A percentile compares a stretch with the other conserved stretches of the same genome.
phyloP scores from a whole-genome alignment of 306 rosid genomes.

The Cicer bijugum region DNA sequence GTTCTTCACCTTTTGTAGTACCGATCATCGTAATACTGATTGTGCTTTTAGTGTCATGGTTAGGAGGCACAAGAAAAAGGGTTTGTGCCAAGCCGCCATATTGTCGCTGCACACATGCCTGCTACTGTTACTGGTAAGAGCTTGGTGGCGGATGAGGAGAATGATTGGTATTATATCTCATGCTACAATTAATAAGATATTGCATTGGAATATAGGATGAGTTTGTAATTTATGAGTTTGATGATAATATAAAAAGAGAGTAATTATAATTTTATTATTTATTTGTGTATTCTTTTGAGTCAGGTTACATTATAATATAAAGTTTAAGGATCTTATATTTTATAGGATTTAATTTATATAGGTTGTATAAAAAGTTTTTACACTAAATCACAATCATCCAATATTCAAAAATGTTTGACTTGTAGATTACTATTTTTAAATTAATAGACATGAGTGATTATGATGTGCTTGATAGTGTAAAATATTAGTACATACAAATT shows the following conservation, averaged over 20 bases:
- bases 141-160: slow-evolving; percentile 23
- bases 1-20: slow-evolving; percentile 34
- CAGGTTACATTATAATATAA: neutral
- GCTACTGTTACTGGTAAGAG: slow-evolving; percentile 51
- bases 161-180: slow-evolving; percentile 9
- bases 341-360: neutral
- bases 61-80: slow-evolving; percentile 35
- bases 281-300: neutral
- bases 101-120: slow-evolving; percentile 47
- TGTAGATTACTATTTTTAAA: too few species aligned
- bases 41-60: slow-evolving; percentile 55
- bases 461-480: too few species aligned
- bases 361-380: too few species aligned
- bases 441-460: too few species aligned
- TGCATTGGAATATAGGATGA: neutral
- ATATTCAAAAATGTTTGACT: too few species aligned
- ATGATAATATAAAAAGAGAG: neutral
- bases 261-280: neutral
- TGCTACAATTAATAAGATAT: slow-evolving; percentile 14
- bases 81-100: slow-evolving; percentile 41
- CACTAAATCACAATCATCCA: too few species aligned
- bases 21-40: slow-evolving; percentile 54
- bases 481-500: too few species aligned
- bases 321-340: slow-evolving; percentile 1
- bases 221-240: slow-evolving; percentile 25